A percentile compares a stretch with the other conserved stretches of the same genome.
Evolutionary conservation across 177 flowering plant species (phyloP).

Genomic region (Vitis hybrid): DNA sequence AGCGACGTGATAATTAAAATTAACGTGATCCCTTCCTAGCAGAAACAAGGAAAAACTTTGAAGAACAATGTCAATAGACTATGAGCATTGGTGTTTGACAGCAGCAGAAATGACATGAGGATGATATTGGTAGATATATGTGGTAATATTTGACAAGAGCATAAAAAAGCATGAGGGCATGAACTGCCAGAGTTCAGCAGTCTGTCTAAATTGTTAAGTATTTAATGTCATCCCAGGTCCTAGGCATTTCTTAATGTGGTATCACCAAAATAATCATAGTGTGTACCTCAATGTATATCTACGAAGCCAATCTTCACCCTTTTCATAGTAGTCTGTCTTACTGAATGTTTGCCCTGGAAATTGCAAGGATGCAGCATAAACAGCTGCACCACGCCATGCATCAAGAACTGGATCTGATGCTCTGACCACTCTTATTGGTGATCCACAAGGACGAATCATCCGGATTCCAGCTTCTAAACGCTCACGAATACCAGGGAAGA

Average conservation of each 20-base stretch:
- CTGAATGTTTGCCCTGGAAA: constrained; percentile 70
- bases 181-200: neutral
- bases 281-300: constrained; percentile 60
- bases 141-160: no score
- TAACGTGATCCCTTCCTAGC: no score
- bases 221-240: neutral
- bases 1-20: no score
- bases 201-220: neutral
- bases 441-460: constrained; percentile 80
- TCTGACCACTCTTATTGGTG: constrained; percentile 62
- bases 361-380: constrained; percentile 53
- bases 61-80: neutral
- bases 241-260: no score
- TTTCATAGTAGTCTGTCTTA: constrained; percentile 75
- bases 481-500: constrained; percentile 73
- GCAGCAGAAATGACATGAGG: neutral
- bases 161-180: no score
- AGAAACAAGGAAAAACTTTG: no score
- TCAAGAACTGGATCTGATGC: constrained; percentile 86
- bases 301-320: constrained; percentile 93
- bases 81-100: neutral
- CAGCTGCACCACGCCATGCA: constrained; percentile 95
- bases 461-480: constrained; percentile 86
- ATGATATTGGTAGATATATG: no score
- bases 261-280: constrained; percentile 18